Evolutionary conservation across 139 green algal genomes (phyloP).

Genomic region (Astrephomene gubernaculifera): DNA sequence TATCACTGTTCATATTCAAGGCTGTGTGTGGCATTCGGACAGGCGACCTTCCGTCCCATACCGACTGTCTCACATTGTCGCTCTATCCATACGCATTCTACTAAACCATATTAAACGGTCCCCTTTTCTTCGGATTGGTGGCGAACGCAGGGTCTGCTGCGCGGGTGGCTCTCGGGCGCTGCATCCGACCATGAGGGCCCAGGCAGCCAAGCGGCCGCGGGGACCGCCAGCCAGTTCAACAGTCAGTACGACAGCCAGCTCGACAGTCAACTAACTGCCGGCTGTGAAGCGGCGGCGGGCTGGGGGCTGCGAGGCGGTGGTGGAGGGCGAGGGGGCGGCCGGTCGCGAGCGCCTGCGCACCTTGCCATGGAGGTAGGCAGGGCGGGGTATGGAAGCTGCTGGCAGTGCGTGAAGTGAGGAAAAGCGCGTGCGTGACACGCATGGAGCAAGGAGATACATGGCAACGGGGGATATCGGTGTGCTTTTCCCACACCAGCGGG

Average conservation of each 20-base stretch:
- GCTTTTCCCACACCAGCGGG: neutral
- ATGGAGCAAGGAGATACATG: neutral
- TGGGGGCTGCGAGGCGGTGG: neutral
- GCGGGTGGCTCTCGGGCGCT: neutral
- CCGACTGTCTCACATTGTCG: no score
- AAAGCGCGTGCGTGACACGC: neutral
- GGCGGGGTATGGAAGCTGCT: neutral
- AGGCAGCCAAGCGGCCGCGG: neutral
- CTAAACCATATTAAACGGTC: no score
- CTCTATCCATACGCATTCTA: no score
- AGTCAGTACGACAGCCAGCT: slow-evolving; percentile 28
- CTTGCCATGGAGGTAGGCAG: slow-evolving; percentile 6
- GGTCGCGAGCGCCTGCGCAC: neutral
- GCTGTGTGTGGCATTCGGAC: no score
- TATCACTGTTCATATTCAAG: no score
- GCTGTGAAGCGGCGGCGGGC: neutral
- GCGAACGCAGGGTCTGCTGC: neutral
- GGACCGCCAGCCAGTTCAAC: neutral
- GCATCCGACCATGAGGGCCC: neutral
- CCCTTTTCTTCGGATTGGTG: neutral
- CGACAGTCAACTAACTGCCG: neutral
- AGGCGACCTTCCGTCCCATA: no score
- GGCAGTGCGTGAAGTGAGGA: neutral
- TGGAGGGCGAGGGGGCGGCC: neutral
- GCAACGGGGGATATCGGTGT: neutral